Evolutionary conservation across 805 yeast species (phyloP).

Genomic region (Starmera dryadoides): DNA sequence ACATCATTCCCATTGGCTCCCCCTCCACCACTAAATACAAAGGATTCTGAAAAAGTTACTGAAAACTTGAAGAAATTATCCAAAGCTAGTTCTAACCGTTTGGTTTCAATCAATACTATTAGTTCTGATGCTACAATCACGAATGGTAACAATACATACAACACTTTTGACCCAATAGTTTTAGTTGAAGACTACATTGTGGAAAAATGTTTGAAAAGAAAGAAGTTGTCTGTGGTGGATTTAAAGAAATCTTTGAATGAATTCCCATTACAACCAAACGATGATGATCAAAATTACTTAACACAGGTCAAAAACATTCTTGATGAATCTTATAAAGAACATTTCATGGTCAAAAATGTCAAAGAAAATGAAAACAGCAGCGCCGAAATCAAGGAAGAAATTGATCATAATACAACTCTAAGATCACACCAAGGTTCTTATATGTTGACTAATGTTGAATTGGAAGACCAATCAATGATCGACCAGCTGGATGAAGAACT

Average conservation of each 20-base stretch:
- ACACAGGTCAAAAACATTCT: slow-evolving; percentile 10
- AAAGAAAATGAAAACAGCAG: too few relatives aligned
- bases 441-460: too few relatives aligned
- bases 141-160: slow-evolving; percentile 13
- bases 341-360: too few relatives aligned
- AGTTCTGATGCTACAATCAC: too few relatives aligned
- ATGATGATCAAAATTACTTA: slow-evolving; percentile 5
- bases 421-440: slow-evolving; percentile 1
- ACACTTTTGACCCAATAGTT: slow-evolving; percentile 25
- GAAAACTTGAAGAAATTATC: slow-evolving; percentile 3
- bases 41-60: slow-evolving; percentile 4
- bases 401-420: not conserved
- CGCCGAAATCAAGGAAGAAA: too few relatives aligned
- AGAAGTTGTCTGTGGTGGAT: slow-evolving; percentile 26
- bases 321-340: not conserved
- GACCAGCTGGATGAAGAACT: too few relatives aligned
- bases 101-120: too few relatives aligned
- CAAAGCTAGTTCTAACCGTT: too few relatives aligned
- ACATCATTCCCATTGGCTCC: slow-evolving; percentile 31
- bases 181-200: slow-evolving; percentile 51
- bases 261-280: slow-evolving; percentile 1
- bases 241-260: slow-evolving; percentile 22
- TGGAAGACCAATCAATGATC: too few relatives aligned
- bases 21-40: slow-evolving; percentile 15
- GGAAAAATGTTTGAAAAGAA: slow-evolving; percentile 12